Percentiles rank a stretch among this genome's conserved stretches.
phyloP scores from a whole-genome alignment of 345 rosid genomes.

The Aethionema arabicum region DNA sequence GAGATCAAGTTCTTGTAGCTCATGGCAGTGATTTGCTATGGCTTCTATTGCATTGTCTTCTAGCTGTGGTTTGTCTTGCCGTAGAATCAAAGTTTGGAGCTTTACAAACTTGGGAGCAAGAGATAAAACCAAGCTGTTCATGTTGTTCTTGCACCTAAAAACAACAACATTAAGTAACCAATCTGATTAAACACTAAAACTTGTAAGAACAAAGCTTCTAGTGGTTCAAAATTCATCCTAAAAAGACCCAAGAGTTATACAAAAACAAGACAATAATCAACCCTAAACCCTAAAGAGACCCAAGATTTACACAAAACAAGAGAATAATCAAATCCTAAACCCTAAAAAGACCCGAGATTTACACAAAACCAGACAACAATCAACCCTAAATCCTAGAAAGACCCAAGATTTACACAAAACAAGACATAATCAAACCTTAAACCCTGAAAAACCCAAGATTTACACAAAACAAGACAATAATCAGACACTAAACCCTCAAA shows the following conservation, averaged over 20 bases:
- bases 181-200: background rate
- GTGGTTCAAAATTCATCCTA: background rate
- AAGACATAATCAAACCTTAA: no score
- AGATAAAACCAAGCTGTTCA: constrained; percentile 82
- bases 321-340: background rate
- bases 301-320: background rate
- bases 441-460: no score
- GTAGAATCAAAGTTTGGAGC: constrained; percentile 63
- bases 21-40: constrained; percentile 77
- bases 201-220: background rate
- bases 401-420: constrained; percentile 6
- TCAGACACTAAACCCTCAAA: no score
- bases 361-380: constrained; percentile 6
- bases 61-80: constrained; percentile 92
- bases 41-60: constrained; percentile 76
- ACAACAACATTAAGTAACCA: background rate
- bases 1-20: constrained; percentile 83
- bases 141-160: constrained; percentile 72
- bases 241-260: background rate
- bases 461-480: no score
- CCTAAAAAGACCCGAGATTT: constrained; percentile 16
- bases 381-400: constrained; percentile 16
- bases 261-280: background rate
- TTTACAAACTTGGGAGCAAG: constrained; percentile 78
- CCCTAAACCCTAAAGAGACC: no score